Percentiles rank a stretch among this genome's conserved stretches.
phyloP scores from a whole-genome alignment of 1,139 yeast species.

The Candida pseudoviswanathii region DNA sequence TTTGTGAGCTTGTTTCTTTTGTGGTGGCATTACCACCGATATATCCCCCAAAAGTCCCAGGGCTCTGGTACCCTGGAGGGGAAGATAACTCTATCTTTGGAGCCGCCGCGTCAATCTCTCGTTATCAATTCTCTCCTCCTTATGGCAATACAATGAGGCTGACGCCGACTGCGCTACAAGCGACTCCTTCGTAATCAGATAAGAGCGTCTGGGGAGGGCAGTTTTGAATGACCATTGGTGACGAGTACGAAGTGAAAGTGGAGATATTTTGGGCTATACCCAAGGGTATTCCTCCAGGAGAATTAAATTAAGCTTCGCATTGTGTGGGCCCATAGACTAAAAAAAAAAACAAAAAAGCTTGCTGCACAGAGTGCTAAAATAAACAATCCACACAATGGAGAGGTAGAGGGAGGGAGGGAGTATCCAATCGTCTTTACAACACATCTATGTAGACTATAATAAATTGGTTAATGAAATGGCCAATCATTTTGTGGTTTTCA shows the following conservation, averaged over 20 bases:
- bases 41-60: not conserved
- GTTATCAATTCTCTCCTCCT: not conserved
- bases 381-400: not conserved
- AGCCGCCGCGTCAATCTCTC: too few species aligned
- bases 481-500: constrained; percentile 2
- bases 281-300: not conserved
- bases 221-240: not conserved
- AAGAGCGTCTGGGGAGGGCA: too few species aligned
- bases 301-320: too few species aligned
- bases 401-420: not conserved
- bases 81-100: not conserved
- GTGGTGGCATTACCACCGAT: not conserved
- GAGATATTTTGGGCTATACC: too few species aligned
- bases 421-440: not conserved
- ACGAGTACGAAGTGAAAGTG: not conserved
- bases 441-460: constrained; percentile 2
- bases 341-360: too few species aligned
- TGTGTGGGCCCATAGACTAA: too few species aligned
- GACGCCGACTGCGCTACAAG: too few species aligned
- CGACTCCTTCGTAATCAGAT: too few species aligned
- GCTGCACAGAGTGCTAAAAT: not conserved
- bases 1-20: not conserved
- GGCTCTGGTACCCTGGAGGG: not conserved
- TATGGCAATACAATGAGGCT: too few species aligned
- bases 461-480: constrained; percentile 4